Conservation (phyloP, 768 basidiomycete species). For the Termitomyces sp. region DNA sequence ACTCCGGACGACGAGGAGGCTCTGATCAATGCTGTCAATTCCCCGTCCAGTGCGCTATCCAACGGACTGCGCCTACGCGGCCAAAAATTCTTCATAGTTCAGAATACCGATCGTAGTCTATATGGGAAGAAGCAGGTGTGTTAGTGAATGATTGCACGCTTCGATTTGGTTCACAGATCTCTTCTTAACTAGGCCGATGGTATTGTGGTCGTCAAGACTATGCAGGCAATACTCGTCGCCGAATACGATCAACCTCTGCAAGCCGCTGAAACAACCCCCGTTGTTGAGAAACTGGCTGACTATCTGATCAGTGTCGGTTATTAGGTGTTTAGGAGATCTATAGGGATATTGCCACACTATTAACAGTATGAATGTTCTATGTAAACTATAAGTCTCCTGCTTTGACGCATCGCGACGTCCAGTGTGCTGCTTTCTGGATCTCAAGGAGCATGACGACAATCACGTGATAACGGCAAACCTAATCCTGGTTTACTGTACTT, state of each 20-base stretch:
- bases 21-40: constrained; percentile 41
- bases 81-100: constrained; percentile 71
- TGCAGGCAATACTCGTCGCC: constrained; percentile 77
- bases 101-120: constrained; percentile 43
- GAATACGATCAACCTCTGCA: constrained; percentile 66
- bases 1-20: constrained; percentile 58
- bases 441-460: background rate
- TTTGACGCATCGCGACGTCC: background rate
- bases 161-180: background rate
- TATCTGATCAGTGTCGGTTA: constrained; percentile 62
- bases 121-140: constrained; percentile 78
- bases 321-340: constrained; percentile 27
- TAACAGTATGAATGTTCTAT: constrained; percentile 11
- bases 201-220: constrained; percentile 70
- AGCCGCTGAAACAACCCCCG: constrained; percentile 55
- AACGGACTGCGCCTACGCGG: constrained; percentile 61
- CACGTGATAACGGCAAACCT: constrained; percentile 4
- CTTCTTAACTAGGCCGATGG: constrained; percentile 57
- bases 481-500: no score
- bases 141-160: constrained; percentile 2
- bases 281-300: constrained; percentile 71
- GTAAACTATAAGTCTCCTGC: constrained; percentile 11
- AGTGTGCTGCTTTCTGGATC: background rate
- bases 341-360: background rate
- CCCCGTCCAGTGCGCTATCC: constrained; percentile 36